phyloP scores from a whole-genome alignment of 2,329 filamentous ascomycete species.

The Calonectria multiphialidica region DNA sequence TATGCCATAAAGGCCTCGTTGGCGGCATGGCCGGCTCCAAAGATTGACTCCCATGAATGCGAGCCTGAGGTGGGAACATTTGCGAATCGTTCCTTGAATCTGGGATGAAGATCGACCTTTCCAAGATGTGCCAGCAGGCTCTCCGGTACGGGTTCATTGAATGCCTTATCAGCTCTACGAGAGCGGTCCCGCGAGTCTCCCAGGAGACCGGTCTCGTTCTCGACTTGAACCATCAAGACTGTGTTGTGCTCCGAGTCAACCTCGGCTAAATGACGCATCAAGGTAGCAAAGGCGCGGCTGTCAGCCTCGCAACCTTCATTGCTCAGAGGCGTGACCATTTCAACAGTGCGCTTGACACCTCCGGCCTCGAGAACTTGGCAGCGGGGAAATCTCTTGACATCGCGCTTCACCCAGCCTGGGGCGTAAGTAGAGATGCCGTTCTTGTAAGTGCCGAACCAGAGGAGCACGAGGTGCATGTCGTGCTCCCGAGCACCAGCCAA shows the following conservation, averaged over 20 bases:
- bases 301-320: conserved; percentile 47
- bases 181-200: conserved; percentile 64
- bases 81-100: conserved; percentile 45
- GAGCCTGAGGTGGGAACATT: conserved; percentile 36
- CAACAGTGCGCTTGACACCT: conserved; percentile 46
- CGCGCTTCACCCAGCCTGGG: conserved; percentile 50
- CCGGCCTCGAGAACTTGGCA: conserved; percentile 48
- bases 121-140: conserved; percentile 43
- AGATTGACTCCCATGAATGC: conserved; percentile 49
- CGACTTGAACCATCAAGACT: conserved; percentile 69
- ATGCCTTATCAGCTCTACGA: conserved; percentile 54
- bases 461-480: conserved; percentile 50
- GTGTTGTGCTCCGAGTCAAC: conserved; percentile 60
- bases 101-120: conserved; percentile 41
- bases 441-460: conserved; percentile 56
- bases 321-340: conserved; percentile 49
- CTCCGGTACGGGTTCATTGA: conserved; percentile 48
- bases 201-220: conserved; percentile 66
- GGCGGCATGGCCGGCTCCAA: conserved; percentile 44
- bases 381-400: conserved; percentile 51
- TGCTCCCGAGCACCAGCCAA: conserved; percentile 47
- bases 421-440: conserved; percentile 53
- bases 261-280: conserved; percentile 51
- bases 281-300: conserved; percentile 45
- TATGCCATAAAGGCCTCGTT: conserved; percentile 54